Evolutionary conservation across 306 rosid genomes (phyloP).

Genomic region (Cicer chorassanicum): DNA sequence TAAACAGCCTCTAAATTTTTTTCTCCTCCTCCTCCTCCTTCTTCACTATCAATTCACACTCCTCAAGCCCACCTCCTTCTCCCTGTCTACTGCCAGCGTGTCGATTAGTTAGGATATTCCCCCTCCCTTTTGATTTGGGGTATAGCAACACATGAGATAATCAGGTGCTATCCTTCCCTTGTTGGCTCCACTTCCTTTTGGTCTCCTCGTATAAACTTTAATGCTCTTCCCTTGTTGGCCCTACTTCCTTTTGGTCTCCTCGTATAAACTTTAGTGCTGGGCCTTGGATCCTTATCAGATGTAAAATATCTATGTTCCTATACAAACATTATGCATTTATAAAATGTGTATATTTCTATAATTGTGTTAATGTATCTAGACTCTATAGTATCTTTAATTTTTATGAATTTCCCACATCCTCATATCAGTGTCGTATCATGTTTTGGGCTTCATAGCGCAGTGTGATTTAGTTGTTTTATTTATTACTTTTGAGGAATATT

Average conservation of each 20-base stretch:
- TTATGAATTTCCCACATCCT: not conserved
- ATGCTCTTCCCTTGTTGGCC: not conserved
- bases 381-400: not conserved
- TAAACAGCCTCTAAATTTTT: no score
- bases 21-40: not conserved
- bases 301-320: not conserved
- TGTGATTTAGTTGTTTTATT: not conserved
- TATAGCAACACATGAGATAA: no score
- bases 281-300: not conserved
- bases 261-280: not conserved
- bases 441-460: not conserved
- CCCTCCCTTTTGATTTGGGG: no score
- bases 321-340: not conserved
- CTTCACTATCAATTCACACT: not conserved
- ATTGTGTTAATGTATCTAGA: not conserved
- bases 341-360: slow-evolving; percentile 11
- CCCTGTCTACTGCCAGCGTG: no score
- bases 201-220: not conserved
- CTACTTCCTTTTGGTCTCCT: not conserved
- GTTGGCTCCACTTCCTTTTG: not conserved
- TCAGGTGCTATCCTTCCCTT: no score
- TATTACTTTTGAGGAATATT: slow-evolving; percentile 14
- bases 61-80: no score
- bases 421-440: not conserved
- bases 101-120: no score